phyloP scores from a whole-genome alignment of 495 filamentous ascomycete species.

The Amphirosellinia nigrospora region DNA sequence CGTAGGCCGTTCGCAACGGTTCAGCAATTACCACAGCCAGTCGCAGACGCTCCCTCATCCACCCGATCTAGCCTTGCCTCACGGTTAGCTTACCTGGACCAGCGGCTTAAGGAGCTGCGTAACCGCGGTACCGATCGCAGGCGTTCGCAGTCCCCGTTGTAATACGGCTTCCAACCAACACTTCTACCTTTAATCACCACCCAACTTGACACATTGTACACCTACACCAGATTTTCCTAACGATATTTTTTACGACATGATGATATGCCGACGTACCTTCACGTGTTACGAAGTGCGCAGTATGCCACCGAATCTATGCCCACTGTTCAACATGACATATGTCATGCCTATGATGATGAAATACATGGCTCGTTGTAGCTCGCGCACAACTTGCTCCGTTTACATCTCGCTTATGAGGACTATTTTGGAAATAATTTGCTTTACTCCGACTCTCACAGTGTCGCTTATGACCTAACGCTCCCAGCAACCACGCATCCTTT shows the following conservation, averaged over 20 bases:
- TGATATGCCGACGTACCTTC: slow-evolving; percentile 32
- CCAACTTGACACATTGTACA: slow-evolving; percentile 22
- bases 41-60: slow-evolving; percentile 34
- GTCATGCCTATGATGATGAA: slow-evolving; percentile 19
- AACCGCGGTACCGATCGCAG: slow-evolving; percentile 41
- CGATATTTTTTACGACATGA: slow-evolving; percentile 41
- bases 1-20: slow-evolving; percentile 55
- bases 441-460: not conserved
- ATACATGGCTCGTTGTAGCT: slow-evolving; percentile 19
- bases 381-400: slow-evolving; percentile 22
- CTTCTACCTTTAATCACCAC: slow-evolving; percentile 6
- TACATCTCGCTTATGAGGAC: slow-evolving; percentile 10
- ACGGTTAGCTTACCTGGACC: slow-evolving; percentile 58
- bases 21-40: slow-evolving; percentile 42
- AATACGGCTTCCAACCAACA: slow-evolving; percentile 21
- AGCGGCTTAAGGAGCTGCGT: slow-evolving; percentile 58
- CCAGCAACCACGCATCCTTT: slow-evolving; percentile 23
- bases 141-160: slow-evolving; percentile 51
- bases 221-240: slow-evolving; percentile 32
- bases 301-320: slow-evolving; percentile 25
- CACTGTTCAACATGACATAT: slow-evolving; percentile 17
- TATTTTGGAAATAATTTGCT: slow-evolving; percentile 34
- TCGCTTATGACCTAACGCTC: slow-evolving; percentile 9
- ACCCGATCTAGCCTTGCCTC: slow-evolving; percentile 48
- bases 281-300: slow-evolving; percentile 24